Evolutionary conservation across 1,284 basidiomycete genomes (phyloP), one percentile per base, ranked within the genome.

Genomic region (Cryptococcus deneoformans): DNA sequence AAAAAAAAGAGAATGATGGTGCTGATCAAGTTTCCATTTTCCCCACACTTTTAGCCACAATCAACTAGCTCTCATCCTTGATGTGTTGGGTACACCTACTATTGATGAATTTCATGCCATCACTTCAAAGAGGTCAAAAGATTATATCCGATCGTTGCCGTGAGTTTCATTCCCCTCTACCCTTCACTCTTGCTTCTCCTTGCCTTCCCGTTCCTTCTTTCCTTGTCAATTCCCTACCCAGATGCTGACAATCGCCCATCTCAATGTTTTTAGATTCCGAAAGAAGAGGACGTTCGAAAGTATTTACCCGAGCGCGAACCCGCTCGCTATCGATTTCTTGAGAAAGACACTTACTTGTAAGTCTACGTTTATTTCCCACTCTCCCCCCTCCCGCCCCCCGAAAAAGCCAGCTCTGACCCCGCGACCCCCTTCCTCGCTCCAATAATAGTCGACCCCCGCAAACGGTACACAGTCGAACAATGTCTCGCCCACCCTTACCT

Each of bases 51-150:
- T 6, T 52, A 78, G 76, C 76, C 94, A 97, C 77, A 90, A 97
- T 70, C 94, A 98, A 68, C 83, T 97, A 35, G 87, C 87, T 5
- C 83, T 94, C 56, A 95, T 94, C 68, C 82, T 96, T 59, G 89
- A 94, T 67, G 90, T 94, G 4, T 85, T 94, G 9, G 92, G 92
- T n/a, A 95, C 92, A 12, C 92, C 92, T 0, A 88, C 88, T 1
- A 80, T 93, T 52, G 92, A 95, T 64, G 91, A 94, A 69, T 93
- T 93, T 77, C 89, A 92, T 75, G 87, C 88, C 29, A 93, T 95
- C 73, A 90, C 88, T 2, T 89, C 90, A 1, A 82, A 86, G 10
- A 81, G 91, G 50, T 92, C 89, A 47, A 84, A 90, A 53, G 92
- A 95, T 69, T 96, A 96, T 74, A 90, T 96, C 57, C 86, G 91